Evolutionary conservation across 225 moss, liverwort and hornwort species (phyloP).

Genomic region (Rhytidiadelphus loreus): DNA sequence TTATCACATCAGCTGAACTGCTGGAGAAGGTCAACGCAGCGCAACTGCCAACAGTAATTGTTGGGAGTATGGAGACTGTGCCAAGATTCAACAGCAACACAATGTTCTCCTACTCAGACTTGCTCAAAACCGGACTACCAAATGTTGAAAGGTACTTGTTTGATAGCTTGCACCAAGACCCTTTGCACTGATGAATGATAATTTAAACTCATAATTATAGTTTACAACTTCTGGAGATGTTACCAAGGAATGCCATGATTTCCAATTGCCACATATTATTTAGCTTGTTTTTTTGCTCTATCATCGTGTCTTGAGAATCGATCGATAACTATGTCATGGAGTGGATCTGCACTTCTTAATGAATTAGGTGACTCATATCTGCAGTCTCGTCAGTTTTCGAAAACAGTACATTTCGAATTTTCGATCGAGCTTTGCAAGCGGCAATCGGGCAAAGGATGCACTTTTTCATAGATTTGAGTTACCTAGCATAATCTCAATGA

Average conservation of each 20-base stretch:
- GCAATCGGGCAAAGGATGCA: not conserved
- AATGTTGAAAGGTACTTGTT: not conserved
- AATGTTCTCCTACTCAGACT: not conserved
- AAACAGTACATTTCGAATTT: not conserved
- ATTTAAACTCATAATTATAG: no score
- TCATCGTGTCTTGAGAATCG: not conserved
- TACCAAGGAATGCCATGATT: not conserved
- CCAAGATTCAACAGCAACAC: not conserved
- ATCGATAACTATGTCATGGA: not conserved
- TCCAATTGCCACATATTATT: not conserved
- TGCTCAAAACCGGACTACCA: not conserved
- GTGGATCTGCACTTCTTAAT: not conserved
- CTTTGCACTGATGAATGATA: not conserved
- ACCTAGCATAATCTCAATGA: not conserved
- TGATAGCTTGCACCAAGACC: not conserved
- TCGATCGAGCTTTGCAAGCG: not conserved
- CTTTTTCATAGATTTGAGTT: not conserved
- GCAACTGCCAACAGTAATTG: not conserved
- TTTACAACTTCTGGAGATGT: not conserved
- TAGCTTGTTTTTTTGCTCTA: not conserved
- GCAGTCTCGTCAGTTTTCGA: not conserved
- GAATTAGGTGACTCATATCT: not conserved
- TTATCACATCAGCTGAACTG: not conserved
- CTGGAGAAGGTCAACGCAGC: not conserved
- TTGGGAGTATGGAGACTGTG: not conserved